Base-by-base conservation (phyloP, 2,329 filamentous ascomycete genomes). In the Aspergillus sp. region DNA sequence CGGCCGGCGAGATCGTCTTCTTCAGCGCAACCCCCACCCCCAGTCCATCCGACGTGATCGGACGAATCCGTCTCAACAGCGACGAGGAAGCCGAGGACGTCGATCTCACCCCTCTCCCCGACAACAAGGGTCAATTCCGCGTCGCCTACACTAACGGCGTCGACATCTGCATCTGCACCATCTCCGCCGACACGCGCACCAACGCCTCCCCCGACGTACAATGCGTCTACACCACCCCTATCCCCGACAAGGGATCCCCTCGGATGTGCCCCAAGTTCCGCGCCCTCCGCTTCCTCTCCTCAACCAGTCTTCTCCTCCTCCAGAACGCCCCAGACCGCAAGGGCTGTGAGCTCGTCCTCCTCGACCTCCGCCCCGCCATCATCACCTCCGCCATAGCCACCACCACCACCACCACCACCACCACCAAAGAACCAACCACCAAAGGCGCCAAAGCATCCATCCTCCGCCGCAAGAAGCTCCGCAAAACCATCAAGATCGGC, bases 71-170 rank as follows among this genome's bases (percentile, higher is more conserved):
- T 12, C 74, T 87, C 32, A 77, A 75, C 5, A 78, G 78, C 55
- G 79, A 78, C 32, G 79, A 81, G 62, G 86, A 89, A 69, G 80
- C 79, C 13, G 80, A 79, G 62, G 79, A 81, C 66, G 62, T 81
- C 48, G 79, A 81, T 62, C 75, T 81, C 36, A 69, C 72, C 15
- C 69, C 69, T 23, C 63, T 74, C 8, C 68, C 74, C 36, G 64
- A 57, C 15, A 62, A 60, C 15, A 62, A 69, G 39, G 70, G 69
- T 17, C 70, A 84, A 41, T 95, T 90, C 73, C 84, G 88, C 66
- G 79, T 97, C 57, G 89, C 88, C 3, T 97, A 92, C 76, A 93
- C 90, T 75, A 88, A 90, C 68, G 88, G 91, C 65, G 82, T 89
- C 71, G 87, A 92, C 66, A 83, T 98, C 52, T 90, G 88, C 75